phyloP scores from a whole-genome alignment of 805 yeast genomes.

The Zygosaccharomyces siamensis region DNA sequence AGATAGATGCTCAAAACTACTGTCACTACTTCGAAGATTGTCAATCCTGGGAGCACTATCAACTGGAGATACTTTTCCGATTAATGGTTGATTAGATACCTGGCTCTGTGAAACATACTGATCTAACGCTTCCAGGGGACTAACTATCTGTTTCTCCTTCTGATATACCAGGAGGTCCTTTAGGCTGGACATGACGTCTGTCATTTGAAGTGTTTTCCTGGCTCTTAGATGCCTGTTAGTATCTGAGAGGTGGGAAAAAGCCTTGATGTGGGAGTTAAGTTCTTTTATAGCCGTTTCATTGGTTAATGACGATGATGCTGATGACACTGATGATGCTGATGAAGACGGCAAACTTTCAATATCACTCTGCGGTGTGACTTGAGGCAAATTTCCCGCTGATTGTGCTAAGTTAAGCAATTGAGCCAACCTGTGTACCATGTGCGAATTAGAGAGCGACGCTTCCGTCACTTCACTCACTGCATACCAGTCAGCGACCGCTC shows the following conservation, averaged over 20 bases:
- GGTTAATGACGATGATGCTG: slow-evolving; percentile 6
- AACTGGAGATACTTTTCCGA: background rate
- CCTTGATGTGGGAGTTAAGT: slow-evolving; percentile 39
- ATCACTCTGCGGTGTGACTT: background rate
- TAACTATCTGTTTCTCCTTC: slow-evolving; percentile 41
- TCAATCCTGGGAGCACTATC: background rate
- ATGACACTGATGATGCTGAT: too few relatives aligned
- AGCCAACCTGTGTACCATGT: slow-evolving; percentile 17
- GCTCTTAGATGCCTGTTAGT: slow-evolving; percentile 63
- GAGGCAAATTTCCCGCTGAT: slow-evolving; percentile 2
- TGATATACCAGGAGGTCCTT: slow-evolving; percentile 60
- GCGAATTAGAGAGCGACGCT: slow-evolving; percentile 23
- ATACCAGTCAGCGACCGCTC: slow-evolving; percentile 44
- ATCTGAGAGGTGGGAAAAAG: slow-evolving; percentile 45
- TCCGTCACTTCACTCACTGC: slow-evolving; percentile 41
- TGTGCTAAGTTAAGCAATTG: slow-evolving; percentile 2
- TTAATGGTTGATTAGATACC: background rate
- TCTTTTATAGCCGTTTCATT: slow-evolving; percentile 22
- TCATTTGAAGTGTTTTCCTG: slow-evolving; percentile 65
- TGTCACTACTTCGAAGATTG: background rate
- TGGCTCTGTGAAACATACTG: slow-evolving; percentile 27
- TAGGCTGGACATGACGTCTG: slow-evolving; percentile 73
- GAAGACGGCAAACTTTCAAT: background rate
- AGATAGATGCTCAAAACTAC: background rate
- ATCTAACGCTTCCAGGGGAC: slow-evolving; percentile 55